These are phyloP conservation scores for Phaeosphaeria sp. DNA, from an alignment of 2,329 filamentous ascomycete genomes.

Conservation along the genomic window DNA sequence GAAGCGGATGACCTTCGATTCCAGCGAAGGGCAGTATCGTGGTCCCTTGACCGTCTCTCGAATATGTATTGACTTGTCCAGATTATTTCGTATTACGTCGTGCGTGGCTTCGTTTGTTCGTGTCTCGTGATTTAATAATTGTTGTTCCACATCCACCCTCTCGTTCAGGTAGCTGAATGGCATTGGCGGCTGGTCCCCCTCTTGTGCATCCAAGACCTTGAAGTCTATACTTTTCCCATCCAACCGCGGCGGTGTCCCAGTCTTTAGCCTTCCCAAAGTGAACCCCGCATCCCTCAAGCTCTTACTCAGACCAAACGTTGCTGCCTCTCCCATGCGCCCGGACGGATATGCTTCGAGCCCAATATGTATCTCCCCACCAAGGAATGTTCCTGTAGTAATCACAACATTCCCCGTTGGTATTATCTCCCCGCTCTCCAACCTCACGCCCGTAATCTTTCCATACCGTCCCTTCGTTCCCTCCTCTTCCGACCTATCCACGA, in stretches of 20 bases:
- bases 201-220: constrained; percentile 71
- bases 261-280: constrained; percentile 88
- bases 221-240: constrained; percentile 85
- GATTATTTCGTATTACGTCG: constrained; percentile 81
- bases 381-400: constrained; percentile 95
- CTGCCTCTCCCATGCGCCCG: constrained; percentile 91
- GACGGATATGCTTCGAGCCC: constrained; percentile 84
- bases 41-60: constrained; percentile 93
- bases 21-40: constrained; percentile 92
- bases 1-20: constrained; percentile 93
- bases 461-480: constrained; percentile 58
- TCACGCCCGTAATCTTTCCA: constrained; percentile 81
- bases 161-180: constrained; percentile 93
- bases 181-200: constrained; percentile 81
- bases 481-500: constrained; percentile 66
- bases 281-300: constrained; percentile 90
- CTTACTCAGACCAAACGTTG: constrained; percentile 90
- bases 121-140: constrained; percentile 86
- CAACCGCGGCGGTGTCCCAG: constrained; percentile 89
- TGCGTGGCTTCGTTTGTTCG: constrained; percentile 86
- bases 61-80: constrained; percentile 97
- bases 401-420: constrained; percentile 82
- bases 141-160: constrained; percentile 76
- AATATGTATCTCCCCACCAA: constrained; percentile 96
- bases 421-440: constrained; percentile 85